phyloP scores from a whole-genome alignment of 1,139 yeast genomes.

The Saccharomyces hybrid region DNA sequence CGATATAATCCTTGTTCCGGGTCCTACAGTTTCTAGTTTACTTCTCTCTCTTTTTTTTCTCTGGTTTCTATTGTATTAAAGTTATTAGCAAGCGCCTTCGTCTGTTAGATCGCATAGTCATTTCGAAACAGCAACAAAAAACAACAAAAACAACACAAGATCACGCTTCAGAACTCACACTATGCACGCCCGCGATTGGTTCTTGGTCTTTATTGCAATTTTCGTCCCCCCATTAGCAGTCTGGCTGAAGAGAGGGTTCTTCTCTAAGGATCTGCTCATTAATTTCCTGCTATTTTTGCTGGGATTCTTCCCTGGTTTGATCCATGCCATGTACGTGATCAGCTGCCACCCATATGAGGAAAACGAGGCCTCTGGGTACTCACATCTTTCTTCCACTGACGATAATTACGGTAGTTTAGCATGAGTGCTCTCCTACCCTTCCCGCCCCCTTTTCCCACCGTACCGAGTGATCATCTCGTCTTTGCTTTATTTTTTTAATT shows the following conservation, averaged over 20 bases:
- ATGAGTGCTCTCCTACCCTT: neutral
- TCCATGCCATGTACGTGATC: slow-evolving; percentile 51
- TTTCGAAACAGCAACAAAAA: no score
- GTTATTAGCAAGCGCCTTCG: no score
- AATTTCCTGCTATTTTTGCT: slow-evolving; percentile 68
- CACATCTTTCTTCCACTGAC: slow-evolving; percentile 4
- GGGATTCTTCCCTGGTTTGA: slow-evolving; percentile 76
- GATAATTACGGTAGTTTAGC: slow-evolving; percentile 9
- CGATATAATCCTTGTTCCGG: neutral
- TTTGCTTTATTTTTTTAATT: neutral
- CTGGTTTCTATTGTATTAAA: neutral
- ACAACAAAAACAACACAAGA: no score
- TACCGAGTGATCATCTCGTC: no score
- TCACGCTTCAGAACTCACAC: neutral
- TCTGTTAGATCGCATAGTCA: no score
- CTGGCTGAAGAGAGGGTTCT: slow-evolving; percentile 64
- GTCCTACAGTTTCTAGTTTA: neutral
- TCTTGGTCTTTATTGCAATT: slow-evolving; percentile 70
- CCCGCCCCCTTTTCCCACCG: no score
- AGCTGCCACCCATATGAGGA: slow-evolving; percentile 22
- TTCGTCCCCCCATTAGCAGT: slow-evolving; percentile 82
- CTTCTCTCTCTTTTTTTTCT: neutral
- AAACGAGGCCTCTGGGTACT: slow-evolving; percentile 6
- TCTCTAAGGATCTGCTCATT: slow-evolving; percentile 48
- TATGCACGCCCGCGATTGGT: slow-evolving; percentile 58